Base-by-base conservation (phyloP, 2,329 filamentous ascomycete genomes). In the Colletotrichum destructivum region DNA sequence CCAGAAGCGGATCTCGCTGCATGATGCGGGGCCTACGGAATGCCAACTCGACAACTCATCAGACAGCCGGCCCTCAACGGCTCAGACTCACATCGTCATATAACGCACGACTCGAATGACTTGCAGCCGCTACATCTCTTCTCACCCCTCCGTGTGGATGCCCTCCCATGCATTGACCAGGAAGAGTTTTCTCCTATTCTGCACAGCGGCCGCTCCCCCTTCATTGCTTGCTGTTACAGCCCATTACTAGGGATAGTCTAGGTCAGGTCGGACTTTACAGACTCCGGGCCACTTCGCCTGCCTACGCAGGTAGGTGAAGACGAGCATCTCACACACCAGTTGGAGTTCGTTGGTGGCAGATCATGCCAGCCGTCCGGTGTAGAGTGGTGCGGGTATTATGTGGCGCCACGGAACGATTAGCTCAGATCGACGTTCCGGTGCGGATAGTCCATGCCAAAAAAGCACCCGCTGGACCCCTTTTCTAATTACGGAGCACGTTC, bases 91-190 rank as follows among this genome's bases (percentile, higher is more conserved):
- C 69, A 59, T 71, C 69, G 69, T 71, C 69, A 71, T 60, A 54
- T 59, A 54, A 63, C 65, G 57, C 59, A 63, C 52, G 52, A 63
- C 52, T 68, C 65, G 69, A 69, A 71, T 71, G 69, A 71, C 69
- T 69, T 71, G 69, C 69, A 71, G 69, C 69, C 54, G 65, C 65
- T 69, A 71, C 59, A 35, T 63, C 42, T 71, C 57, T 42, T 62
- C 31, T 40, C 44, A 46, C 42, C 68, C 67, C 49, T 54, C 49
- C 63, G 56, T 59, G 42, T 56, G 68, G 56, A 26, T 67, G 49
- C 23, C n/a, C 68, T 38, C 61, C 15, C 55, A 68, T 63, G 64
- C 47, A 62, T 46, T 16, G 56, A 71, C 63, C 31, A 49, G 51
- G 35, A 62, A 67, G 51, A 67, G 40, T 67, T 51, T 56, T 11